Evolutionary conservation across 2,329 filamentous ascomycete genomes (phyloP).

Genomic region (Penicillium sp.): DNA sequence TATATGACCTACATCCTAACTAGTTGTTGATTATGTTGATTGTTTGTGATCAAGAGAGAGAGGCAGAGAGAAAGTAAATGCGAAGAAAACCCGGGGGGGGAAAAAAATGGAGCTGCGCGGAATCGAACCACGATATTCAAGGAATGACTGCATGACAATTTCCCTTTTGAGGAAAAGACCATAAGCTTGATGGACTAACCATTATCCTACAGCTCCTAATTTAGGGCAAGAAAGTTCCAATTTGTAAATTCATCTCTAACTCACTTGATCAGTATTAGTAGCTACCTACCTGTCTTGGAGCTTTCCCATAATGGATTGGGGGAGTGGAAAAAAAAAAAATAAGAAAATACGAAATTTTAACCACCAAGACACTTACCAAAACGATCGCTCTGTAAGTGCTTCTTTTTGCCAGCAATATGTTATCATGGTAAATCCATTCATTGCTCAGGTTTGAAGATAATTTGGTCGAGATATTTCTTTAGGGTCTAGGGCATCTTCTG

Average conservation of each 20-base stretch:
- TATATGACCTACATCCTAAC: no score
- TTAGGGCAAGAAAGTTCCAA: not conserved
- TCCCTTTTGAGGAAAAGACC: not conserved
- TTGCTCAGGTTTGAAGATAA: not conserved
- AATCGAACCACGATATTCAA: constrained; percentile 11
- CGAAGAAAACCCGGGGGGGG: no score
- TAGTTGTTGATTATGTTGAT: no score
- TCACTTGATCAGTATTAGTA: not conserved
- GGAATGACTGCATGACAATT: constrained; percentile 9
- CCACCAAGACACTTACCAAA: not conserved
- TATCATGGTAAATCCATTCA: not conserved
- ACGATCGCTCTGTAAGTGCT: not conserved
- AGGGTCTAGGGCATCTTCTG: constrained; percentile 1
- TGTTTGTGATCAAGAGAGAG: no score
- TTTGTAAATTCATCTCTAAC: not conserved
- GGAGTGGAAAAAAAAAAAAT: no score
- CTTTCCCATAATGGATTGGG: no score
- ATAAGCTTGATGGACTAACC: constrained; percentile 11
- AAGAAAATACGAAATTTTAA: no score
- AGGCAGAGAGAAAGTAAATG: no score
- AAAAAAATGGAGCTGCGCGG: constrained; percentile 4
- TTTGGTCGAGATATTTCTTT: not conserved
- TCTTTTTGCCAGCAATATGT: not conserved
- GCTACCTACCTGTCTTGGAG: no score
- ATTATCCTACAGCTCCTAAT: constrained; percentile 10